Percentiles rank a stretch among this genome's conserved stretches.
phyloP scores from a whole-genome alignment of 1,284 basidiomycete species.

The Leccinum cinnamomeum region DNA sequence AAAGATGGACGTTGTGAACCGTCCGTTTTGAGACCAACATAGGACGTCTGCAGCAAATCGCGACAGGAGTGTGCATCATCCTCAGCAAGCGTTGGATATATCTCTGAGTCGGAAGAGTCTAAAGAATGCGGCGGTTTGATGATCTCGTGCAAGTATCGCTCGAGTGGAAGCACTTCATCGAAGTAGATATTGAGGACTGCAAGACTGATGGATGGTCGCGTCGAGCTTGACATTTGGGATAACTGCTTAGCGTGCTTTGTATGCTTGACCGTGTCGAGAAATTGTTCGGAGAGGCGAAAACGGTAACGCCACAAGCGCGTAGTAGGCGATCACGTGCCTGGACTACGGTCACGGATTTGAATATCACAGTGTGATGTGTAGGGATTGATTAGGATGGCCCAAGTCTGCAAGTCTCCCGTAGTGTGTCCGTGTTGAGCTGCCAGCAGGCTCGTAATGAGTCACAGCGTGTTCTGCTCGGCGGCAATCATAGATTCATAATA shows the following conservation, averaged over 20 bases:
- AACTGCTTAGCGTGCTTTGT: background rate
- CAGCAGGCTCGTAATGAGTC: too few relatives aligned
- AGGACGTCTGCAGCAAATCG: conserved; percentile 44
- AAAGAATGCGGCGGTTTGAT: conserved; percentile 18
- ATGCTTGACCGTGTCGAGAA: background rate
- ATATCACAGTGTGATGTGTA: too few relatives aligned
- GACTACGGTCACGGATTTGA: too few relatives aligned
- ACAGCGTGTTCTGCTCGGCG: too few relatives aligned
- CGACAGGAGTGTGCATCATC: conserved; percentile 40
- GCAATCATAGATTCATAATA: too few relatives aligned
- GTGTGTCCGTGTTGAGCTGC: too few relatives aligned
- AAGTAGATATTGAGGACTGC: conserved; percentile 40
- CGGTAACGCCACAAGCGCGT: background rate
- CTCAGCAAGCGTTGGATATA: conserved; percentile 22
- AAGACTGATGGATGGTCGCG: conserved; percentile 18
- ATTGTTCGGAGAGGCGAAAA: background rate
- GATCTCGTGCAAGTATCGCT: conserved; percentile 44
- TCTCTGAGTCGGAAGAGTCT: background rate
- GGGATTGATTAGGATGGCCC: too few relatives aligned
- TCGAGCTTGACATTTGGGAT: conserved; percentile 9
- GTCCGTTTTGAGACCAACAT: conserved; percentile 40
- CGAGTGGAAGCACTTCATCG: conserved; percentile 39
- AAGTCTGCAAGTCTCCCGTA: too few relatives aligned
- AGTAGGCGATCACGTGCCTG: too few relatives aligned
- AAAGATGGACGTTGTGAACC: conserved; percentile 27